Conservation (phyloP, 2,329 filamentous ascomycete genomes). For the Mycocentrospora acerina region DNA sequence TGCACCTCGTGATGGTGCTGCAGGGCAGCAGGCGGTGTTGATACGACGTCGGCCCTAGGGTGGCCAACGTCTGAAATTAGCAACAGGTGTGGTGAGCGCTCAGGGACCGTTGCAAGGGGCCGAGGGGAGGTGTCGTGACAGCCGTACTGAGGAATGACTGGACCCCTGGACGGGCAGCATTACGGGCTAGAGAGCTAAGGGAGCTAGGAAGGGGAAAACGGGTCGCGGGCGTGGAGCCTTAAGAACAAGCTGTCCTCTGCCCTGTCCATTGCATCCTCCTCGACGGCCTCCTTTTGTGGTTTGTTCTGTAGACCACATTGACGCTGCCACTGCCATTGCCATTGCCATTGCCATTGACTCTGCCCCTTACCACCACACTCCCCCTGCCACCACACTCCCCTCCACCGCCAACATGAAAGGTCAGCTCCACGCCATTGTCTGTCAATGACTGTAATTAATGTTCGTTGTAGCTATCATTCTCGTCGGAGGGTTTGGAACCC, state of each 20-base stretch:
- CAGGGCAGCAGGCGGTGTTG: constrained; percentile 14
- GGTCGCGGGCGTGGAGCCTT: constrained; percentile 5
- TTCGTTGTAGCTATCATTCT: constrained; percentile 80
- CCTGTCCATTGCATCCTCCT: constrained; percentile 15
- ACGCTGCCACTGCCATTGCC: too few relatives aligned
- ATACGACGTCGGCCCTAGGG: constrained; percentile 24
- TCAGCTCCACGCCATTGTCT: constrained; percentile 19
- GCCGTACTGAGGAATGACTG: constrained; percentile 18
- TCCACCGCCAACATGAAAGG: constrained; percentile 45
- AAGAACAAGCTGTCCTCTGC: constrained; percentile 29
- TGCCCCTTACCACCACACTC: too few relatives aligned
- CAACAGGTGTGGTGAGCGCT: constrained; percentile 26
- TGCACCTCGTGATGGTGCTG: constrained; percentile 25
- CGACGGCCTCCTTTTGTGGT: constrained; percentile 5
- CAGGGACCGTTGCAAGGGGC: constrained; percentile 23
- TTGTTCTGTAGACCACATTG: constrained; percentile 4
- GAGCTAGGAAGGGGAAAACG: constrained; percentile 31
- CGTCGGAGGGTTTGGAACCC: constrained; percentile 97
- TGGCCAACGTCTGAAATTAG: constrained; percentile 23
- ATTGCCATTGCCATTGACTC: too few relatives aligned
- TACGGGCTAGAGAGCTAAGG: constrained; percentile 23
- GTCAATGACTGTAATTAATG: constrained; percentile 10
- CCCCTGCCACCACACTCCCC: too few relatives aligned
- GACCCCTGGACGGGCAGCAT: constrained; percentile 9
- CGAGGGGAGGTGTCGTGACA: constrained; percentile 1